Evolutionary conservation across 176 grass and related monocot species (phyloP), one percentile per base, ranked within the genome.

Genomic region (Avena eriantha): DNA sequence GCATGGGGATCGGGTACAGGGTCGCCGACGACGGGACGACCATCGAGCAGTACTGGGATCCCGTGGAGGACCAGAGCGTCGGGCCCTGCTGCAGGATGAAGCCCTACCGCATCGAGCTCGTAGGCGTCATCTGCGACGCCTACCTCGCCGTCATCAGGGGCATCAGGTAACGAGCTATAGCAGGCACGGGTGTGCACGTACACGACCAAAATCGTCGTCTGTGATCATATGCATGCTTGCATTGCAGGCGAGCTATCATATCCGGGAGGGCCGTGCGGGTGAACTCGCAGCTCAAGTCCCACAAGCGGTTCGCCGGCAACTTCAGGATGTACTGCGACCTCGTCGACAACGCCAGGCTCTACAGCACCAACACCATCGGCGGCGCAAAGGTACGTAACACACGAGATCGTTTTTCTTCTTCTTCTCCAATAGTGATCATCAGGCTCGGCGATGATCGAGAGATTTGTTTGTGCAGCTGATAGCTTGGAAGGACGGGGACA

Each of bases 41-140:
- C 36, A 90, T 59, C 9, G 97, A 99, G 92, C 83, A 94, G 80
- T 99, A 99, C 84, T 99, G 97, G 97, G 97, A 99, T 80, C 87
- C 73, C 1, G 82, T 90, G 3, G 87, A 77, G 1, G 90, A 79
- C 14, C 54, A 57, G 4, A 41, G 31, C 10, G 65, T 61, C 2
- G 58, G 64, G 33, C 21, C 24, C 18, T 14, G 3, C 17, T 61
- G 49, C 17, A 86, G 70, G 21, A 15, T 84, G 88, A 96, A 87
- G 80, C 94, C 97, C 65, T 99, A 96, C 86, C 87, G 97, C 87
- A 89, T 99, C 14, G 97, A 96, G 87, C 87, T 99, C 22, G 90
- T 94, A 0, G 97, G 97, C 53, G 86, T 99, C 48, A 73, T 99
- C 51, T 99, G 94, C 51, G 97, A 96, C 83, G 94, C 90, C 61